phyloP scores from a whole-genome alignment of 768 basidiomycete species.

The Leccinum sublutescens region DNA sequence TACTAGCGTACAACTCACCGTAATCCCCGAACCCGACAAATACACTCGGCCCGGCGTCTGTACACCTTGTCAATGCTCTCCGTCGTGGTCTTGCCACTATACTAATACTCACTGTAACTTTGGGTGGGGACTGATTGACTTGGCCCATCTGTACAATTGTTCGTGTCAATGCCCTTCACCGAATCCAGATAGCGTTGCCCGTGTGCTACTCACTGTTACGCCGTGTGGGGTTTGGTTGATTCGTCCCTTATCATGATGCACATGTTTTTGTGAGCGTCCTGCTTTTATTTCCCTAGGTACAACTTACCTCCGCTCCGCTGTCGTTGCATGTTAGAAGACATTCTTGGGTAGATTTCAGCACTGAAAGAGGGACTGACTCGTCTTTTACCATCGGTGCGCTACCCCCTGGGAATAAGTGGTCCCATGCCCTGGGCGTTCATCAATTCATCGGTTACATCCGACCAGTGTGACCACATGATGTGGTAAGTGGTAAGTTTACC shows the following conservation, averaged over 20 bases:
- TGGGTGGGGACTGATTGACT: neutral
- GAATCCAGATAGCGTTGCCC: neutral
- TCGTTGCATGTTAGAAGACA: neutral
- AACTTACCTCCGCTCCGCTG: neutral
- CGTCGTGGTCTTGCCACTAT: neutral
- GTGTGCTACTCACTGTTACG: neutral
- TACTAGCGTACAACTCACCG: neutral
- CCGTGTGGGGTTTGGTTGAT: neutral
- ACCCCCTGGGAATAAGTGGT: neutral
- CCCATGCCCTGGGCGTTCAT: neutral
- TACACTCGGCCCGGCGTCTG: neutral
- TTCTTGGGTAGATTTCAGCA: neutral
- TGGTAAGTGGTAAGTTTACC: neutral
- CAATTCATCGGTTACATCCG: neutral
- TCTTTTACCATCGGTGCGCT: neutral
- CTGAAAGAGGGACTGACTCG: neutral
- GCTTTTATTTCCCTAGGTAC: neutral
- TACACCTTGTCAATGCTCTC: neutral
- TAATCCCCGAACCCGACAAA: rapidly evolving
- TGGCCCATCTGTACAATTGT: neutral
- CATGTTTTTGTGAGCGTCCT: neutral
- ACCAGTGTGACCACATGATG: neutral
- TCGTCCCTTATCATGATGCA: neutral
- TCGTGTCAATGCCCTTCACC: neutral
- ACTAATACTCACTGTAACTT: neutral